Base-by-base conservation (phyloP, 1,139 yeast genomes). In the Debaryomyces singareniensis region DNA sequence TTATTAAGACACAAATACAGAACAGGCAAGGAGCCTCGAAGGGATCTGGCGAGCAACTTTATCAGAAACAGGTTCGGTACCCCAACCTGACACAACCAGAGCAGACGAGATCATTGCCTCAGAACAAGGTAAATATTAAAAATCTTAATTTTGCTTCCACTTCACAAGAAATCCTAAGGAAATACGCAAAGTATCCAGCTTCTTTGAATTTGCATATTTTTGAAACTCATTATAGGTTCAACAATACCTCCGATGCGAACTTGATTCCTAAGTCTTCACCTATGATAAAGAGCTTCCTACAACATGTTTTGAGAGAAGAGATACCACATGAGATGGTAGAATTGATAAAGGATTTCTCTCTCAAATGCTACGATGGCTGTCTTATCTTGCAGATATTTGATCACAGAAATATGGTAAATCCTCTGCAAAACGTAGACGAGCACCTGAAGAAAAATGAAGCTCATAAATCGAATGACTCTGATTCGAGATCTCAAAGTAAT, bases 251-350 rank as follows among this genome's bases (percentile, higher is more conserved):
- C 35, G 83, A 78, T 46, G 94, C 93, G 30, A 79, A 84, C 28
- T 75, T 84, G 11, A 76, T 91, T 29, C 94, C 95, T 14, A 82
- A 83, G 47, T 72, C 72, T 44, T 82, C 85, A 35, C 83, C 87
- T n/a, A 72, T 84, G 55, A 74, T 85, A 33, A 82, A 80, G 47
- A 80, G 74, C 40, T 91, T 91, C 45, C 61, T 91, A 38, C 78
- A 79, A 39, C 84, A 78, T 49, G 83, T 89, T 6, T 78, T 89
- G 12, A 61, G 74, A 35, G 95, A 89, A 33, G 79, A 79, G 45
- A 85, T 91, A 11, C 96, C 96, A 1, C 82, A 86, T 26, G 89
- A 93, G 13, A 78, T 91, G 51, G 77, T 89, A 44, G 97, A 89
- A 55, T 83, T 89, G 13, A 68, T 89, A 34, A 77, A 85, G 45